phyloP scores from a whole-genome alignment of 139 green algal species.

The Trebouxia sp. region DNA sequence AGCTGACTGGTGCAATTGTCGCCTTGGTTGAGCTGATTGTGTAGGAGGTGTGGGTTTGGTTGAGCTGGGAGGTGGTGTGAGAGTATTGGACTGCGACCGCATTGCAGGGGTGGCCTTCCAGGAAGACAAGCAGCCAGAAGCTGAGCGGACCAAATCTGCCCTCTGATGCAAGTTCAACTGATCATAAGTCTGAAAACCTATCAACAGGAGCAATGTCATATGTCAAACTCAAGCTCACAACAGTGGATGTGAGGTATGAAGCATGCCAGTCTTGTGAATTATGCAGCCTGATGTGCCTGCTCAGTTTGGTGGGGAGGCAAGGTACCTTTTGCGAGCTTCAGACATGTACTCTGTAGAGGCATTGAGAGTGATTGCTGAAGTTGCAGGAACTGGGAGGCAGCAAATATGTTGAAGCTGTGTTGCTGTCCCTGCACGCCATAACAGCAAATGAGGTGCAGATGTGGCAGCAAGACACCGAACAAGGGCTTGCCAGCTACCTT shows the following conservation, averaged over 20 bases:
- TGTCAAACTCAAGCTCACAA: background rate
- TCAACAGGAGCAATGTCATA: background rate
- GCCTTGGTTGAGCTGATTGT: too few relatives aligned
- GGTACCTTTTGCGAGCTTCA: background rate
- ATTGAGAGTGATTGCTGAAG: background rate
- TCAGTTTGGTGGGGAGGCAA: background rate
- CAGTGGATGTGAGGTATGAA: background rate
- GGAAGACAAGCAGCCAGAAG: background rate
- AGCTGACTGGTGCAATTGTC: too few relatives aligned
- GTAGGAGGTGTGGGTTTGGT: background rate
- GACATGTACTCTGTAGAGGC: background rate
- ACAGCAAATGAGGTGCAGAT: too few relatives aligned
- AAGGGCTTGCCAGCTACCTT: background rate
- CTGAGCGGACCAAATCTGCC: background rate
- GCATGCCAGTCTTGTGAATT: background rate
- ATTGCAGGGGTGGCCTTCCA: background rate
- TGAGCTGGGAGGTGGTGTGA: too few relatives aligned
- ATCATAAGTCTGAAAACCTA: slow-evolving; percentile 2
- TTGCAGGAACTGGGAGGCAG: background rate
- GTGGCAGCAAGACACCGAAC: background rate
- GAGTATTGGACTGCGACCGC: background rate
- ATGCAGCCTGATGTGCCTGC: background rate
- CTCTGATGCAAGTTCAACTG: background rate
- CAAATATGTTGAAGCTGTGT: background rate
- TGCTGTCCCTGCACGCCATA: background rate